Percentiles rank a stretch among this genome's conserved stretches.
Evolutionary conservation across 257 asterid species (phyloP).

Genomic region (Henckelia pumila): DNA sequence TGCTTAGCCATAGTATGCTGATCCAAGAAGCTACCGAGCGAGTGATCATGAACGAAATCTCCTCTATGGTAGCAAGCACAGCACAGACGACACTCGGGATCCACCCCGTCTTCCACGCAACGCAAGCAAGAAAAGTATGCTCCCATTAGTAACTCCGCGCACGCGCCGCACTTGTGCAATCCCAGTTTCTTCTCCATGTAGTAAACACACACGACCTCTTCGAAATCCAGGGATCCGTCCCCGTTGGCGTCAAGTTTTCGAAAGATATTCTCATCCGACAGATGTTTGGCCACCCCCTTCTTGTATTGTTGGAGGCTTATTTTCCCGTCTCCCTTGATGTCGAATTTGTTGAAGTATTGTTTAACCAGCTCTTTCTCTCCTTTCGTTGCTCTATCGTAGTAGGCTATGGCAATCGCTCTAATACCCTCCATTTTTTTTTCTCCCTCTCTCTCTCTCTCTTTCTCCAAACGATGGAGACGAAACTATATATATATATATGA

Average conservation of each 20-base stretch:
- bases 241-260: slow-evolving; percentile 27
- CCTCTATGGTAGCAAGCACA: slow-evolving; percentile 28
- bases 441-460: no score
- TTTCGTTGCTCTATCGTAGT: slow-evolving; percentile 30
- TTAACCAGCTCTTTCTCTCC: slow-evolving; percentile 2
- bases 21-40: slow-evolving; percentile 25
- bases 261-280: slow-evolving; percentile 24
- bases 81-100: slow-evolving; percentile 27
- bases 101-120: slow-evolving; percentile 17
- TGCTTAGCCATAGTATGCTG: slow-evolving; percentile 25
- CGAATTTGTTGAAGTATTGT: slow-evolving; percentile 22
- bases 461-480: neutral
- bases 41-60: slow-evolving; percentile 19
- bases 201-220: slow-evolving; percentile 19
- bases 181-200: slow-evolving; percentile 30
- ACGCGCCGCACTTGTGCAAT: slow-evolving; percentile 13
- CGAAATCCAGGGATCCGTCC: slow-evolving; percentile 30
- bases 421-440: slow-evolving; percentile 31
- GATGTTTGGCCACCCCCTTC: neutral
- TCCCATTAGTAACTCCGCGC: slow-evolving; percentile 18
- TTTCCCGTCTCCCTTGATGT: slow-evolving; percentile 23
- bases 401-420: slow-evolving; percentile 27
- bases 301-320: slow-evolving; percentile 28
- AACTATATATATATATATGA: no score
- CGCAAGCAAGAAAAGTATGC: slow-evolving; percentile 37